Evolutionary conservation across 306 rosid genomes (phyloP).

Genomic region (Vigna angularis): DNA sequence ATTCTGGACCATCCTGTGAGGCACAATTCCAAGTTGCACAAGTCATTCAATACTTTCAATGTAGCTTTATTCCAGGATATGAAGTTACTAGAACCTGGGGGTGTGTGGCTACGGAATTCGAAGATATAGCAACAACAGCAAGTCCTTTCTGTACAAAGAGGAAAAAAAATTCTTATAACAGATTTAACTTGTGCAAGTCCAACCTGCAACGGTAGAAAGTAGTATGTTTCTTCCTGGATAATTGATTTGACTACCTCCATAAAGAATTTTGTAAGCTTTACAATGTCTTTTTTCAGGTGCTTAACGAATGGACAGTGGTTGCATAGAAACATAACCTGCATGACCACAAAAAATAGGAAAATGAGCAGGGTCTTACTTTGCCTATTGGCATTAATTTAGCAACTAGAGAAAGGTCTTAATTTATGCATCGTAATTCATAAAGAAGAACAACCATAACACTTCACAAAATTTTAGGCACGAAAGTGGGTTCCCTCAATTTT

Average conservation of each 20-base stretch:
- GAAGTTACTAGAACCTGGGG: conserved; percentile 76
- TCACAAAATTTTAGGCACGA: conserved; percentile 23
- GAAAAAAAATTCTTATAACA: conserved; percentile 18
- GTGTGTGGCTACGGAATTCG: conserved; percentile 82
- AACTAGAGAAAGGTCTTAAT: conserved; percentile 7
- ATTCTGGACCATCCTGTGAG: conserved; percentile 92
- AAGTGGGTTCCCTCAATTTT: conserved; percentile 3
- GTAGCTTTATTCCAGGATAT: conserved; percentile 48
- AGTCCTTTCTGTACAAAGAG: conserved; percentile 77
- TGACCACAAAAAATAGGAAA: conserved; percentile 21
- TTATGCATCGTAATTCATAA: conserved; percentile 22
- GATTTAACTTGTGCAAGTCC: conserved; percentile 32
- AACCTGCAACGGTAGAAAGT: conserved; percentile 14
- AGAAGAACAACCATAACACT: conserved; percentile 24
- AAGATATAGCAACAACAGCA: conserved; percentile 83
- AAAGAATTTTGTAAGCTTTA: conserved; percentile 76
- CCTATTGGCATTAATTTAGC: too few relatives aligned
- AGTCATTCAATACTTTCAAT: conserved; percentile 49
- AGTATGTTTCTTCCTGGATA: conserved; percentile 25
- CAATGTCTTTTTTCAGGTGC: conserved; percentile 81
- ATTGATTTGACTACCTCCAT: conserved; percentile 64
- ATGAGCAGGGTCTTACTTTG: neutral
- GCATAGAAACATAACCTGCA: conserved; percentile 99
- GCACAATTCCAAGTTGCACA: conserved; percentile 53
- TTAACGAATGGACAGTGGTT: conserved; percentile 95